These are phyloP conservation scores for Brassica nigra DNA, from an alignment of 345 rosid species.

Conservation along the genomic window DNA sequence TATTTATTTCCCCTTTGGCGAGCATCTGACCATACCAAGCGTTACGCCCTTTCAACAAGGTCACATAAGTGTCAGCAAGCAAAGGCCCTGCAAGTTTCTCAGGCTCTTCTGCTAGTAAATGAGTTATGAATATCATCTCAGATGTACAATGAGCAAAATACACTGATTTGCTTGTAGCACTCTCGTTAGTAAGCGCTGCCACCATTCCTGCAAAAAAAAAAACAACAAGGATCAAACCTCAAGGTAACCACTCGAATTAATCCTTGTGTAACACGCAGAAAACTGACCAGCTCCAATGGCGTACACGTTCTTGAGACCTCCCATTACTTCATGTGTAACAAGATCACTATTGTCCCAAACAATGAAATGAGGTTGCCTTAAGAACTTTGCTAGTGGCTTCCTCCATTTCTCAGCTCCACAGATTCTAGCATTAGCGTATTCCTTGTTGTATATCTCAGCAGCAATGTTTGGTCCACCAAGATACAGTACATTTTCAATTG, in stretches of 20 bases:
- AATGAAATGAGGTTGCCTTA: constrained; percentile 87
- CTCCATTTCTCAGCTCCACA: constrained; percentile 97
- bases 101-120: constrained; percentile 89
- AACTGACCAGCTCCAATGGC: constrained; percentile 98
- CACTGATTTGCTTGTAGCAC: constrained; percentile 97
- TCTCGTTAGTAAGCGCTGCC: constrained; percentile 89
- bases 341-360: constrained; percentile 99
- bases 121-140: constrained; percentile 97
- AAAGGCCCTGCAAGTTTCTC: constrained; percentile 97
- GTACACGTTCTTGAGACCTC: constrained; percentile 96
- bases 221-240: background rate
- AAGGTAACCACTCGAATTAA: background rate
- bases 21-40: constrained; percentile 98
- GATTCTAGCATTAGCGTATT: constrained; percentile 97
- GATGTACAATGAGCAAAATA: constrained; percentile 97
- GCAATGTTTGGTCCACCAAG: constrained; percentile 99
- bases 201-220: constrained; percentile 71
- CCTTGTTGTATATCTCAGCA: constrained; percentile 88
- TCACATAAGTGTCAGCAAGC: constrained; percentile 94
- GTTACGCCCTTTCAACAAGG: constrained; percentile 89
- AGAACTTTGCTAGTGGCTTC: constrained; percentile 79
- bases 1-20: constrained; percentile 73
- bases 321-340: constrained; percentile 99
- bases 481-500: constrained; percentile 75
- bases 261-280: background rate